Evolutionary conservation across 1,284 basidiomycete genomes (phyloP), one percentile per base, ranked within the genome.

Genomic region (Puccinia novopanici): DNA sequence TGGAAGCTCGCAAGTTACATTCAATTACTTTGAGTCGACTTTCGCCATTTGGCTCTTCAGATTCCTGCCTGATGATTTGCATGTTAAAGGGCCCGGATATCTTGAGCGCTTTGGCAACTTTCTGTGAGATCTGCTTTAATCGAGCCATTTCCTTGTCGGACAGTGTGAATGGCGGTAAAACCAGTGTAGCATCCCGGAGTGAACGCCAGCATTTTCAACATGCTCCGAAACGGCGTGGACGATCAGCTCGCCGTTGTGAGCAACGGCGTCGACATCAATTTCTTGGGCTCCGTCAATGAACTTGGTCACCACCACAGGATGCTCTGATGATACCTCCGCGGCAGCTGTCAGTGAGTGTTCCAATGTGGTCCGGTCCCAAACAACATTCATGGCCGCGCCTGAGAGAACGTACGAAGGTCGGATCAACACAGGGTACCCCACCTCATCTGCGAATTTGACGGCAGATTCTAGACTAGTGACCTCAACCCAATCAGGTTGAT

Each of bases 41-140:
- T 82, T 88, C 87, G 79, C 91, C 89, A 81, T 86, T 86, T 34
- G 90, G 88, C 73, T 89, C 89, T 40, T 86, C 84, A 12, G 89
- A 86, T 2, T 91, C 89, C 87, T 95, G 94, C 85, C 93, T 91
- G 87, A 99, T 99, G 86, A 99, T 90, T 87, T 99, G 97, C 95
- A 99, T 99, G 87, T 99, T 99, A 91, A 91, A 99, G 8, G 97
- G 97, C 30, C 97, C 96, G 40, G 94, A 96, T 82, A 99, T 98
- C 84, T 98, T 89, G 86, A 98, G 97, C 1, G 95, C 96, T 76
- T 89, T 89, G 65, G 94, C 97, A 82, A 99, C 95, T 88, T 98
- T 98, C 87, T 94, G 90, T 0, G 96, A 94, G 83, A 99, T 98
- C 75, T 89, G 89, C 88, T 98, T 99, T 82, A 98, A 88, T 81